A percentile compares a stretch with the other conserved stretches of the same genome.
phyloP scores from a whole-genome alignment of 2,329 filamentous ascomycete species.

The Orbilia brochopaga region DNA sequence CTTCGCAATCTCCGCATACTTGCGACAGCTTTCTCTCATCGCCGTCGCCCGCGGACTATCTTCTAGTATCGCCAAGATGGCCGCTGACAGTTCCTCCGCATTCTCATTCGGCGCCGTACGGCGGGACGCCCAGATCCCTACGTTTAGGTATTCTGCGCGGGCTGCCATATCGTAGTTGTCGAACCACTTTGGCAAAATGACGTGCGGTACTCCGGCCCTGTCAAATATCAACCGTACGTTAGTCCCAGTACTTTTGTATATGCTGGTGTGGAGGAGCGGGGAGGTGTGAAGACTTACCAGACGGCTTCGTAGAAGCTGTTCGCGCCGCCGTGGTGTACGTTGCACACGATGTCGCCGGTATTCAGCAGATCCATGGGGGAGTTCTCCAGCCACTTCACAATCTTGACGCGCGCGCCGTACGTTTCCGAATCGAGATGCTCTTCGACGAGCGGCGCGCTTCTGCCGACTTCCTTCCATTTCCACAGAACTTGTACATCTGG shows the following conservation, averaged over 20 bases:
- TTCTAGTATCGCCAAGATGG: constrained; percentile 27
- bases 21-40: constrained; percentile 24
- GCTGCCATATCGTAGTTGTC: constrained; percentile 53
- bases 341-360: constrained; percentile 58
- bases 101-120: constrained; percentile 46
- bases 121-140: constrained; percentile 51
- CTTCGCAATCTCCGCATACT: constrained; percentile 28
- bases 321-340: constrained; percentile 62
- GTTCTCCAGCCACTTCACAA: constrained; percentile 44
- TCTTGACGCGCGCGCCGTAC: constrained; percentile 28
- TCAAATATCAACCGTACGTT: constrained; percentile 8
- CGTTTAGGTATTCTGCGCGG: constrained; percentile 51
- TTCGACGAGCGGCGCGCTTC: constrained; percentile 5
- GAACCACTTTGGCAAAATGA: constrained; percentile 52
- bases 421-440: constrained; percentile 15
- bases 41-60: constrained; percentile 16
- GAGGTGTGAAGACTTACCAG: constrained; percentile 55
- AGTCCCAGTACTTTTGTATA: not conserved
- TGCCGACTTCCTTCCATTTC: constrained; percentile 46
- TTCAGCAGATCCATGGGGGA: constrained; percentile 56
- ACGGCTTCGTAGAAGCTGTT: constrained; percentile 60
- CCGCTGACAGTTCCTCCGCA: constrained; percentile 34
- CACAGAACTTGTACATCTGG: constrained; percentile 50
- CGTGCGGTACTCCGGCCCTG: constrained; percentile 52
- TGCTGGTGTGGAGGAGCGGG: not conserved